Evolutionary conservation across 1,284 basidiomycete genomes (phyloP), one percentile per base, ranked within the genome.

Genomic region (Trametes versicolor): DNA sequence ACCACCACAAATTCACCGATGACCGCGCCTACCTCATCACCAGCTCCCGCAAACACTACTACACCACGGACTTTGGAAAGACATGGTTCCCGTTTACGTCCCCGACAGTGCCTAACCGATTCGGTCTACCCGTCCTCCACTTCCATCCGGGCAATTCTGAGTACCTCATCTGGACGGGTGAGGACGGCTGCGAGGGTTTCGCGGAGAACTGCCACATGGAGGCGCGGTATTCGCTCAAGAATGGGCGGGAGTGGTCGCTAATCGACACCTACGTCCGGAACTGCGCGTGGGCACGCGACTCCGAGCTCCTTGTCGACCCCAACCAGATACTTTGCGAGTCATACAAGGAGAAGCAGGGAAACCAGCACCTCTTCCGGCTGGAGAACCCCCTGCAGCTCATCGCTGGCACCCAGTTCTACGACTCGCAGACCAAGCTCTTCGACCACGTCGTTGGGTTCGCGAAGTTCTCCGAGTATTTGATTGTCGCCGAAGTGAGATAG

Each of bases 11-110:
- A 37, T 93, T 93, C 79, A 81, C 87, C 39, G 72, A 84, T 53
- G 92, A 95, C 64, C 91, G 97, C 23, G 97, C 95, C 1, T 99
- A 95, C 78, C 89, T 99, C 67, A 87, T 99, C 80, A 96, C 96
- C 5, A 82, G 84, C 39, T 81, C 83, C 2, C 75, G 82, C 21
- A 83, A 81, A 48, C 91, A 90, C 73, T 94, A 85, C 79, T 93
- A 92, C 74, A 98, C 97, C 5, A 95, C 91, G 19, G 88, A 97
- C 77, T 87, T 87, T 4, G 97, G 96, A 10, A 79, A 82, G 13
- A 82, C 80, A 2, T 99, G 97, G 97, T 79, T 87, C 68, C 69
- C 71, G 7, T 83, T 86, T 63, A 70, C 71, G 0, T 87, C 89
- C 0, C 95, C 94, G 0, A 81, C 84, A 0, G 85, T 86, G 1